These are phyloP conservation scores for Strigomonas culicis DNA, from an alignment of 208 protist species.

Conservation along the genomic window DNA sequence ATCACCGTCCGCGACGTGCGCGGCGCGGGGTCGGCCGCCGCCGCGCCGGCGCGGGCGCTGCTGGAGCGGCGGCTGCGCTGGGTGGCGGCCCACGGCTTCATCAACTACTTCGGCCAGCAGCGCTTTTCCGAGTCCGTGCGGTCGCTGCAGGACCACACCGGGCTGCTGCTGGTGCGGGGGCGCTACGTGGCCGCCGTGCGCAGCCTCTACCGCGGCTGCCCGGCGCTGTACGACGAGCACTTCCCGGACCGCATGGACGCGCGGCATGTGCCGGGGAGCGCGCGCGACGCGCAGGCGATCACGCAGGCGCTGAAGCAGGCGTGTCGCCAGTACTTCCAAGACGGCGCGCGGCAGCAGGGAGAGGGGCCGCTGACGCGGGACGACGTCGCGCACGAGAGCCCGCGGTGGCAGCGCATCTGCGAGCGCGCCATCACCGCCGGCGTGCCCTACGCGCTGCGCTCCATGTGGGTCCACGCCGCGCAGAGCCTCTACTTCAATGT, in stretches of 20 bases:
- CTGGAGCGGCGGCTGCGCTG: conserved; percentile 30
- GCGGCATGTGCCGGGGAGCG: conserved; percentile 33
- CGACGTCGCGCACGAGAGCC: conserved; percentile 36
- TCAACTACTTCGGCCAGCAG: conserved; percentile 96
- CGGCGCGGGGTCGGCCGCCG: conserved; percentile 8
- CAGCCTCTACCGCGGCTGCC: conserved; percentile 35
- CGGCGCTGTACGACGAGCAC: conserved; percentile 13
- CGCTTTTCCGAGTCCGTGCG: conserved; percentile 74
- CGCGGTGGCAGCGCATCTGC: conserved; percentile 55
- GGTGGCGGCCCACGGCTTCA: conserved; percentile 60
- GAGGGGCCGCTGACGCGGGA: conserved; percentile 11
- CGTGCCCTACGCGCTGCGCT: conserved; percentile 51
- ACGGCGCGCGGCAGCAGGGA: conserved; percentile 17
- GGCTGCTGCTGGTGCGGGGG: conserved; percentile 55
- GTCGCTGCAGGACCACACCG: conserved; percentile 53
- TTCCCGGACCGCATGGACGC: conserved; percentile 66
- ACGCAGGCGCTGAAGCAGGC: background rate
- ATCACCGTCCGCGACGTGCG: conserved; percentile 49
- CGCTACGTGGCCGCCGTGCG: conserved; percentile 35
- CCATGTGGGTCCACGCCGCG: conserved; percentile 74
- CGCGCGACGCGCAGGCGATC: background rate
- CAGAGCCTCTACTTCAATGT: conserved; percentile 84
- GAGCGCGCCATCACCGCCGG: conserved; percentile 48
- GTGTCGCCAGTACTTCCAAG: conserved; percentile 50
- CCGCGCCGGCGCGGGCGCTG: background rate